Evolutionary conservation across 2,329 filamentous ascomycete species (phyloP), one percentile per base, ranked within the genome.

Genomic region (Magnaporthiopsis incrustans): DNA sequence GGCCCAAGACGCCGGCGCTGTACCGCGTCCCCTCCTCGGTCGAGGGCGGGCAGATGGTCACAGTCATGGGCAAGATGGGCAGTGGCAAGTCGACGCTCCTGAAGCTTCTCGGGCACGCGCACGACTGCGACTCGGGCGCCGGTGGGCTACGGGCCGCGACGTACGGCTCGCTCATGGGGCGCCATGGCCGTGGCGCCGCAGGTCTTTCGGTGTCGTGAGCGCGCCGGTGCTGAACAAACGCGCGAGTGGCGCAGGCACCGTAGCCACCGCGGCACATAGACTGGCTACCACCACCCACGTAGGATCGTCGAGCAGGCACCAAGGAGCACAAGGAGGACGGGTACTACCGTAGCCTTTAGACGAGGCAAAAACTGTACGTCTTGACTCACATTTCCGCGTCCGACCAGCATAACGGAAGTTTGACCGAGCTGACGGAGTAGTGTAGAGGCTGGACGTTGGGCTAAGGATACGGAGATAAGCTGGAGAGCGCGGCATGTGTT

Each of bases 261-360:
- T 63, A 0, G 84, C 89, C 60, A 79, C 84, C 11, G 86, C 89
- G 67, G 89, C 90, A 0, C 88, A 91, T 73, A 80, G 88, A 6
- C 78, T 91, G 2, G 88, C 86, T 0, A 91, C 88, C 0, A 88
- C 91, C 67, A 86, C 85, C 71, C 85, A 89, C 67, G 90, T 90
- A 91, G 91, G 2, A 75, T 80, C n/a, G n/a, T n/a, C n/a, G n/a
- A n/a, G n/a, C n/a, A n/a, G n/a, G n/a, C n/a, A n/a, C n/a, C n/a
- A n/a, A n/a, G n/a, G n/a, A n/a, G n/a, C n/a, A n/a, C n/a, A n/a
- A n/a, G 33, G 60, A 62, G 60, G 38, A 44, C 15, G 60, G 60
- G 18, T 62, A 62, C 18, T 62, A 62, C 27, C 60, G 32, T 4
- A 62, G 50, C 44, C 30, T 62, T 8, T 62, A 44, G 60, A 62